These are phyloP conservation scores for Encephalitozoon hellem DNA, from an alignment of 371 early-diverging fungal genomes.

Conservation along the genomic window DNA sequence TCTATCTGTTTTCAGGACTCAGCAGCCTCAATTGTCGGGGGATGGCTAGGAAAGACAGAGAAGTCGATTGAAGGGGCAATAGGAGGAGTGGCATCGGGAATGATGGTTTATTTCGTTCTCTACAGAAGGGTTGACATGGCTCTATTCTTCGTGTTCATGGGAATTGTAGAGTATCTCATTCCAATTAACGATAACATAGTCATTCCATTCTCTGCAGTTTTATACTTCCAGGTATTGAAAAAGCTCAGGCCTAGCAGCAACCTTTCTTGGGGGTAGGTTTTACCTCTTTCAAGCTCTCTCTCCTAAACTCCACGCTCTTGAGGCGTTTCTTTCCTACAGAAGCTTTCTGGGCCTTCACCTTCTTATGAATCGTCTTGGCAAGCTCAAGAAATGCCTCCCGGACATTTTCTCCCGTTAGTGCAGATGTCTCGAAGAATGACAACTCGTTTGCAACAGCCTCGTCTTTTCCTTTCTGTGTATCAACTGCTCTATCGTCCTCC, in stretches of 20 bases:
- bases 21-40: slow-evolving; percentile 28
- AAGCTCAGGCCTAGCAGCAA: slow-evolving; percentile 8
- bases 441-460: slow-evolving; percentile 73
- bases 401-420: slow-evolving; percentile 75
- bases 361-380: slow-evolving; percentile 68
- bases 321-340: not conserved
- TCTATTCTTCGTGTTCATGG: slow-evolving; percentile 20
- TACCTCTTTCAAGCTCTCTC: not conserved
- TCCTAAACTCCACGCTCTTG: not conserved
- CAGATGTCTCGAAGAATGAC: slow-evolving; percentile 77
- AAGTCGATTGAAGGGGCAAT: slow-evolving; percentile 23
- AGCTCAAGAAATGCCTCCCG: slow-evolving; percentile 77
- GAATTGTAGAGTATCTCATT: slow-evolving; percentile 24
- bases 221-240: not conserved
- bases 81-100: not conserved
- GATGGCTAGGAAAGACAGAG: not conserved
- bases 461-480: slow-evolving; percentile 84
- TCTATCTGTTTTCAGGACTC: slow-evolving; percentile 33
- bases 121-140: not conserved
- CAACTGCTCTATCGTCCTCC: slow-evolving; percentile 80
- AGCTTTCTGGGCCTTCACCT: slow-evolving; percentile 28
- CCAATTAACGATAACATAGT: slow-evolving; percentile 35
- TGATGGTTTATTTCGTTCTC: slow-evolving; percentile 5
- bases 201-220: slow-evolving; percentile 28
- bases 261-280: slow-evolving; percentile 5